Percentiles rank a stretch among this genome's conserved stretches.
Evolutionary conservation across 1,284 basidiomycete genomes (phyloP).

Genomic region (Blastosporella zonata): DNA sequence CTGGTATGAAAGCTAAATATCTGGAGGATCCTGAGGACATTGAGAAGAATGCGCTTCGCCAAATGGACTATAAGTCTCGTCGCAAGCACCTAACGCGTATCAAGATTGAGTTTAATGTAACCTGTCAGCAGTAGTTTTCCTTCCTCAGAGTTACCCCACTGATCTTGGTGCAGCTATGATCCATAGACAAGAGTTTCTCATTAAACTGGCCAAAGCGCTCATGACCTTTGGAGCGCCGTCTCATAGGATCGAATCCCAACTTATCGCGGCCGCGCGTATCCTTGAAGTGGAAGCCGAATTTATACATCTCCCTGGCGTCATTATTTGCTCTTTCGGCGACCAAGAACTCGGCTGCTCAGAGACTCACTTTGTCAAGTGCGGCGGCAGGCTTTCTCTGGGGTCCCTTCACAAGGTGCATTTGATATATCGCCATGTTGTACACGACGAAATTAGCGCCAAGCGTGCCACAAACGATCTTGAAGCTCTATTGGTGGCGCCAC

Average conservation of each 20-base stretch:
- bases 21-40: constrained; percentile 59
- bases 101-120: constrained; percentile 68
- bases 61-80: constrained; percentile 64
- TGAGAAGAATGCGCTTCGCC: constrained; percentile 51
- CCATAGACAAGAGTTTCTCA: constrained; percentile 73
- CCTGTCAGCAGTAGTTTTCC: constrained; percentile 38
- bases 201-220: constrained; percentile 78
- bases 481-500: constrained; percentile 42
- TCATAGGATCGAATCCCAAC: constrained; percentile 82
- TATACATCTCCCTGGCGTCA: constrained; percentile 76
- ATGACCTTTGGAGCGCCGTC: constrained; percentile 85
- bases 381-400: constrained; percentile 72
- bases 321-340: constrained; percentile 82
- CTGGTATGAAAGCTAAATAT: constrained; percentile 38
- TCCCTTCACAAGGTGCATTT: constrained; percentile 74
- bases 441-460: constrained; percentile 80
- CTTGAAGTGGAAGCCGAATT: constrained; percentile 83
- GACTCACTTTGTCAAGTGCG: constrained; percentile 78
- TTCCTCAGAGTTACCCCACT: background rate
- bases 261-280: constrained; percentile 76
- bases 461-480: constrained; percentile 54
- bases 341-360: constrained; percentile 75
- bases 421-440: constrained; percentile 77
- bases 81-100: constrained; percentile 60
- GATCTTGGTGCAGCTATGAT: constrained; percentile 50